phyloP scores from a whole-genome alignment of 2,329 filamentous ascomycete genomes.

The Calonectria pseudoreteaudii region DNA sequence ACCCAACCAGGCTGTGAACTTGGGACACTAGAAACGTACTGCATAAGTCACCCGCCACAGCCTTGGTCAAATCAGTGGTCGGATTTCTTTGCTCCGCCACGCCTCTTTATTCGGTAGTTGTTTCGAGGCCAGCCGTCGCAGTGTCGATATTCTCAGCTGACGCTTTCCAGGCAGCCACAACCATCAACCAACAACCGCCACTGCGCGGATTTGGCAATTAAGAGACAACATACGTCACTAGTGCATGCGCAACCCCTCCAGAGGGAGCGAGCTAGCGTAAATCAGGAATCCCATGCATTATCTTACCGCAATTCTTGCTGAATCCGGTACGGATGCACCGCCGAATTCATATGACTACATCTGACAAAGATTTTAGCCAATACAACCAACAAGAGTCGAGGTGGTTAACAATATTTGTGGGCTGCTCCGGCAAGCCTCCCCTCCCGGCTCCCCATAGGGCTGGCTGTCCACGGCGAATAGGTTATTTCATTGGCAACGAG shows the following conservation, averaged over 20 bases:
- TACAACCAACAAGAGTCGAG: neutral
- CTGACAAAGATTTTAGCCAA: constrained; percentile 5
- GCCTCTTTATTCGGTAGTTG: neutral
- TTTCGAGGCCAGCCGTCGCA: neutral
- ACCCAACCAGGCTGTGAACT: neutral
- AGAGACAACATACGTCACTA: neutral
- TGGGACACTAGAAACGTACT: neutral
- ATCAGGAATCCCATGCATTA: neutral
- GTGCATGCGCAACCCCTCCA: neutral
- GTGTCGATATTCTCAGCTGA: neutral
- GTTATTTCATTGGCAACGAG: neutral
- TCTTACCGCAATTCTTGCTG: neutral
- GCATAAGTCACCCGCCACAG: neutral
- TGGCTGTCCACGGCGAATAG: neutral
- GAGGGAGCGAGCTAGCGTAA: neutral
- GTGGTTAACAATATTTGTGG: neutral
- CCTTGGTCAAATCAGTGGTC: neutral
- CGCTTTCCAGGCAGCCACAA: neutral
- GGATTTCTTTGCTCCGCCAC: neutral
- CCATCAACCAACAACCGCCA: neutral
- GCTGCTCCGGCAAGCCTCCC: neutral
- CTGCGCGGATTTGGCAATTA: neutral
- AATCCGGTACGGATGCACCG: neutral
- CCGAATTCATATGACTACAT: neutral
- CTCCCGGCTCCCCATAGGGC: neutral